Conservation (phyloP, 108 stramenopile species). For the Bacterosira constricta region DNA sequence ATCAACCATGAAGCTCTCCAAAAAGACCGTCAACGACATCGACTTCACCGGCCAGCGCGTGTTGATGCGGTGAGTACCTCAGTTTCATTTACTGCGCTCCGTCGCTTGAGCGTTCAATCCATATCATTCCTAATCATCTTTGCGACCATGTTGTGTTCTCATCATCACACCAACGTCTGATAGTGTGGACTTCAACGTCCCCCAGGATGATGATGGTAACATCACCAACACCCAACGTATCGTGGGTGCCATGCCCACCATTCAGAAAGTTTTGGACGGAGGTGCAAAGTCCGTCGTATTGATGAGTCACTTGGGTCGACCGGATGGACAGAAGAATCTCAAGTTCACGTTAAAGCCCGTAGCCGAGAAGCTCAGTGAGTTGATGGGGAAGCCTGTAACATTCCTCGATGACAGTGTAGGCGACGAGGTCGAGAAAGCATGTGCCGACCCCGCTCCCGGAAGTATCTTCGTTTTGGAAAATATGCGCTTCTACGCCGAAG, state of each 20-base stretch:
- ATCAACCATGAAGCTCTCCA: no score
- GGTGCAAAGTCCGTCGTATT: constrained; percentile 29
- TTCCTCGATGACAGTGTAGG: constrained; percentile 57
- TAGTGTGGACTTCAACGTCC: no score
- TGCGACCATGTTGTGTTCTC: no score
- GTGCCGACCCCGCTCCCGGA: constrained; percentile 83
- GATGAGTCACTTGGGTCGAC: constrained; percentile 32
- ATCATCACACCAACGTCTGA: no score
- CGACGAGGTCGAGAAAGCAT: constrained; percentile 87
- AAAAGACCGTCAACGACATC: no score
- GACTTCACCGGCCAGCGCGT: no score
- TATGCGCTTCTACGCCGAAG: constrained; percentile 99
- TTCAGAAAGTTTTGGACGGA: constrained; percentile 9
- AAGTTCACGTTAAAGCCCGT: constrained; percentile 67
- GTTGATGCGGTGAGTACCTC: no score
- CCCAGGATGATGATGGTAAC: not conserved
- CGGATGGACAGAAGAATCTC: constrained; percentile 17
- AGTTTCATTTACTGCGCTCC: no score
- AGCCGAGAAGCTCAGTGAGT: constrained; percentile 60
- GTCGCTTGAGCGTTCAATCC: no score
- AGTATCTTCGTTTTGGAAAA: constrained; percentile 99
- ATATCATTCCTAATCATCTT: no score
- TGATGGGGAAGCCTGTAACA: constrained; percentile 55
- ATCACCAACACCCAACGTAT: constrained; percentile 35
- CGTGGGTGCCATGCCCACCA: constrained; percentile 26